A percentile compares a stretch with the other conserved stretches of the same genome.
phyloP scores from a whole-genome alignment of 1,284 basidiomycete species.

The Pyrrhoderma lamaoense region DNA sequence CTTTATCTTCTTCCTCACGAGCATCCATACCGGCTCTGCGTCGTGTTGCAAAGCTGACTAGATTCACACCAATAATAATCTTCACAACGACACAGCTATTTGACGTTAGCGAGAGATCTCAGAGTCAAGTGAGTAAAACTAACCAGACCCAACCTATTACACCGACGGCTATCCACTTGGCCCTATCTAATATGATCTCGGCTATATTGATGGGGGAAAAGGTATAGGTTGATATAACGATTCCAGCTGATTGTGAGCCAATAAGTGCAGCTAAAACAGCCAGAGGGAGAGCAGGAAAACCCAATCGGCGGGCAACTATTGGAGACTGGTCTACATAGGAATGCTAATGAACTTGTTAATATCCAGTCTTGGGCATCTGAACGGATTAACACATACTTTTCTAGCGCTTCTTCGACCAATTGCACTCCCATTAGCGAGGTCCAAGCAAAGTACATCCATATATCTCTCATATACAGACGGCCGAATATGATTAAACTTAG shows the following conservation, averaged over 20 bases:
- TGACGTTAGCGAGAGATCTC: background rate
- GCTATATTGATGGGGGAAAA: conserved; percentile 21
- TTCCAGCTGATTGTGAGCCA: conserved; percentile 70
- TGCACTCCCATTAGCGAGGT: conserved; percentile 79
- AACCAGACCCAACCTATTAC: conserved; percentile 79
- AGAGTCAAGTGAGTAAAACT: conserved; percentile 20
- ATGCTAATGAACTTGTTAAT: conserved; percentile 40
- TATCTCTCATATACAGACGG: conserved; percentile 94
- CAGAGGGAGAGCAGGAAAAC: conserved; percentile 89
- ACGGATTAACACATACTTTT: conserved; percentile 43
- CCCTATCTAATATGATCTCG: conserved; percentile 38
- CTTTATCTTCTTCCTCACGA: conserved; percentile 57
- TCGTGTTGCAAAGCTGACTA: conserved; percentile 76
- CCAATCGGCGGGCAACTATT: conserved; percentile 86
- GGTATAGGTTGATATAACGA: conserved; percentile 47
- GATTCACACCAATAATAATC: conserved; percentile 79
- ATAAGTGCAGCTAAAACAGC: conserved; percentile 89
- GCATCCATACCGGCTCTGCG: conserved; percentile 72
- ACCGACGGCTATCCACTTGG: conserved; percentile 61
- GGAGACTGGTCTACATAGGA: conserved; percentile 95
- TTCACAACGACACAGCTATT: conserved; percentile 76
- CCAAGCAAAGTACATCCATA: conserved; percentile 92
- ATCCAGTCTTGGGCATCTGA: background rate
- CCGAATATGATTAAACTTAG: conserved; percentile 95
- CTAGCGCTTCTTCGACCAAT: conserved; percentile 57